Conservation (phyloP, 139 green algal species). For the Medakamo hakoo region DNA sequence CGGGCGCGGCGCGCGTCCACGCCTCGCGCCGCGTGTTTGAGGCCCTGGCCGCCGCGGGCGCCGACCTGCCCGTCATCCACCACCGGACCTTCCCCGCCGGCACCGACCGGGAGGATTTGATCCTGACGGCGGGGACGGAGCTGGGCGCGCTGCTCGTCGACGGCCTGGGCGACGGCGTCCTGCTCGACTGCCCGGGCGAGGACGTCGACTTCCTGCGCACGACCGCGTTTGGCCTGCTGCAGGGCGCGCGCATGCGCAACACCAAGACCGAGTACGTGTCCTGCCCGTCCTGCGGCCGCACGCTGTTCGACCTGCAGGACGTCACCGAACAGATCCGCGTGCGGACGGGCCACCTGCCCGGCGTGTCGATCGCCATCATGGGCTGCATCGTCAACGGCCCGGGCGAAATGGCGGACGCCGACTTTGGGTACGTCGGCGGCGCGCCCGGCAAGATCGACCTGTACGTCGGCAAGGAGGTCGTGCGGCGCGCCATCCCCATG, state of each 20-base stretch:
- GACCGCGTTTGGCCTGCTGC: constrained; percentile 89
- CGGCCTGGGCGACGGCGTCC: constrained; percentile 83
- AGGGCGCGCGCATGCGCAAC: constrained; percentile 94
- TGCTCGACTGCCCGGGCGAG: constrained; percentile 58
- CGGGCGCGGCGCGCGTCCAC: constrained; percentile 59
- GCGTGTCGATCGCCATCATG: constrained; percentile 96
- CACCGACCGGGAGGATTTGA: constrained; percentile 47
- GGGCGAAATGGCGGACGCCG: constrained; percentile 97
- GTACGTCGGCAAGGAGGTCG: constrained; percentile 99
- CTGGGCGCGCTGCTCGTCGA: constrained; percentile 84
- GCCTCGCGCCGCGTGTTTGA: constrained; percentile 78
- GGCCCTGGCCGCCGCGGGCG: constrained; percentile 30
- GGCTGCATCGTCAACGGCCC: constrained; percentile 98
- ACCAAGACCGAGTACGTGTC: constrained; percentile 98
- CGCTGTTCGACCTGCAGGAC: constrained; percentile 97
- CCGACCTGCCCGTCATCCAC: constrained; percentile 78
- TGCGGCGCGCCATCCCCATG: constrained; percentile 68
- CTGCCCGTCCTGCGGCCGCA: constrained; percentile 92
- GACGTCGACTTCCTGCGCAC: constrained; percentile 76
- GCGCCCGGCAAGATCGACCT: constrained; percentile 92
- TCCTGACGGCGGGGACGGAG: constrained; percentile 57
- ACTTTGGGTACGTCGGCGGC: constrained; percentile 89
- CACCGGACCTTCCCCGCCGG: constrained; percentile 44
- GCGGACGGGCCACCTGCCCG: constrained; percentile 88
- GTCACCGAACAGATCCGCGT: constrained; percentile 85